Base-by-base conservation (phyloP, 1,139 yeast species). In the Magnusiomyces fungicola region DNA sequence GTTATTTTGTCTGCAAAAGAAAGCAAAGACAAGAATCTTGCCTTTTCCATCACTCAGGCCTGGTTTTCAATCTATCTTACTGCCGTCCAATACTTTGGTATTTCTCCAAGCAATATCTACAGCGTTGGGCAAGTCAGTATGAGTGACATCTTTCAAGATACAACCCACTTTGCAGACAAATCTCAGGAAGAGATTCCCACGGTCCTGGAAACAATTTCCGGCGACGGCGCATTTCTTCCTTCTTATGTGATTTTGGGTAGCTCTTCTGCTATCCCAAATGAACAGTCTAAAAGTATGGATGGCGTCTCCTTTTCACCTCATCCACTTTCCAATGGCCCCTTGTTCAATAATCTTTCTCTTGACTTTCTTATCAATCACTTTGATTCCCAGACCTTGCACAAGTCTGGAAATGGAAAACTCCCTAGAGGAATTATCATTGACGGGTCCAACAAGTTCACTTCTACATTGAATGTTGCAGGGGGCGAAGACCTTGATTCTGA, bases 301-400 rank as follows among this genome's bases (percentile, higher is more conserved):
- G n/a, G n/a, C n/a, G n/a, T n/a, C n/a, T 27, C 30, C 12, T 7
- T 12, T 7, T 27, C 30, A 7, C 10, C 12, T 7, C 7, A 27
- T 12, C 7, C 30, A 7, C 10, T 7, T 12, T 7, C 7, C 12
- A 12, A 27, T 27, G 30, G 10, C 7, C 10, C n/a, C n/a, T 18
- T 9, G 7, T 37, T 39, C 19, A 24, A 27, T 3, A 39, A 39
- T 32, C 43, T 24, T 25, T 39, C 43, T 23, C 12, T 39, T 25
- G 43, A 39, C 24, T 39, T 39, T 22, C 43, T 39, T 12, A 23
- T 39, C 32, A 39, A 39, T 32, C 43, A 39, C 25, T 39, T 39
- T 18, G 43, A 39, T 19, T 12, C 32, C 22, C 16, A 16, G 19
- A 39, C 43, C 6, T 19, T 22, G 5, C 22, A 24, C 3, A 39